A percentile compares a stretch with the other conserved stretches of the same genome.
Conservation (phyloP, 495 filamentous ascomycete genomes). For the Talaromyces nanjingensis region DNA sequence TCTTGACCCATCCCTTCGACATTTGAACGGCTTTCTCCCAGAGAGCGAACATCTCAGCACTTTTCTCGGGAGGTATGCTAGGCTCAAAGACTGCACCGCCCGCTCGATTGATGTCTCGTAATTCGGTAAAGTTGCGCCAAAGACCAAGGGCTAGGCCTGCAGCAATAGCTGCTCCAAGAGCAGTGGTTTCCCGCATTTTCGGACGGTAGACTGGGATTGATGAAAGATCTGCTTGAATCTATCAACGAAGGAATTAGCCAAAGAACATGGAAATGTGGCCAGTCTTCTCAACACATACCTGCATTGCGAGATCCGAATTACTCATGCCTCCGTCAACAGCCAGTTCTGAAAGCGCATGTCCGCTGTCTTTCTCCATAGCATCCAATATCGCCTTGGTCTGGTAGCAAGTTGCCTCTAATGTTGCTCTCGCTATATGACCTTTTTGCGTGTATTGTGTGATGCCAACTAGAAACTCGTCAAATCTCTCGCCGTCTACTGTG, state of each 20-base stretch:
- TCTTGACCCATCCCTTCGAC: constrained; percentile 66
- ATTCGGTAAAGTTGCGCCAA: constrained; percentile 75
- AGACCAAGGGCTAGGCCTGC: constrained; percentile 80
- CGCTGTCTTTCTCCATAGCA: constrained; percentile 90
- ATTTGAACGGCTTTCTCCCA: constrained; percentile 86
- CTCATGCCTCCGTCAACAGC: constrained; percentile 94
- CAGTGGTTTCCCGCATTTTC: constrained; percentile 86
- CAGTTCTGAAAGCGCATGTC: constrained; percentile 68
- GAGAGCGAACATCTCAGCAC: constrained; percentile 57
- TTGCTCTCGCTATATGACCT: constrained; percentile 89
- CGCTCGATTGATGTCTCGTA: constrained; percentile 67
- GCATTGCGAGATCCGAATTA: constrained; percentile 90
- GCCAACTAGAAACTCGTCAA: constrained; percentile 47
- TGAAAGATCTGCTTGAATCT: constrained; percentile 39
- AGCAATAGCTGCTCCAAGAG: constrained; percentile 89
- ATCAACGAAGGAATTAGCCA: not conserved
- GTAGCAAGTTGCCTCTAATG: constrained; percentile 90
- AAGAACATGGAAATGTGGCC: constrained; percentile 5
- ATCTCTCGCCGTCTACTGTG: not conserved
- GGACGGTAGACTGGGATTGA: constrained; percentile 40
- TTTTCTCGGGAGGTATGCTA: constrained; percentile 51
- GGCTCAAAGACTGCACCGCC: constrained; percentile 71
- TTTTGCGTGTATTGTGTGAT: constrained; percentile 88
- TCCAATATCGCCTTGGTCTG: constrained; percentile 93
- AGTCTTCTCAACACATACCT: constrained; percentile 32